Evolutionary conservation across 2,329 filamentous ascomycete genomes (phyloP), one percentile per base, ranked within the genome.

Genomic region (Davidsoniella virescens): DNA sequence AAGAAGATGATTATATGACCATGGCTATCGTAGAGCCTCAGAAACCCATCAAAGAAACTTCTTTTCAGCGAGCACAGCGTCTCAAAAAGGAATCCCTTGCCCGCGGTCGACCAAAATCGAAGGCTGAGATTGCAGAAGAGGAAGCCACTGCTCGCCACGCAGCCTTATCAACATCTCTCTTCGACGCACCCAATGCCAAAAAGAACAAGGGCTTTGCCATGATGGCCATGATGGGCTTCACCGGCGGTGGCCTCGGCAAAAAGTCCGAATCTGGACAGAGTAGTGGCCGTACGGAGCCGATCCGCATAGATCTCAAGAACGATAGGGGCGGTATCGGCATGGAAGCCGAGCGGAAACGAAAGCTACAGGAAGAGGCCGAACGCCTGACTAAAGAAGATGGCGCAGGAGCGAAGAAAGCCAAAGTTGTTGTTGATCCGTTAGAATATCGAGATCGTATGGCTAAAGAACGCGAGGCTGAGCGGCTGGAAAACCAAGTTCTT

Each of bases 141-240:
- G 86, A 83, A 58, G 76, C 74, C 7, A 73, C 72, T 40, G 77
- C 77, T 14, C 81, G 87, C 48, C 85, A 95, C 62, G 76, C 73
- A 37, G 86, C 84, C 0, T 75, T 95, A 23, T 73, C 80, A 4
- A 84, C 68, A n/a, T 84, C 82, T 4, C 70, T 92, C 45, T 69
- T 94, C 5, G 75, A 80, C 17, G 62, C 66, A 38, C 64, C 69
- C 5, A 63, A 64, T 14, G 67, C 73, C 14, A 72, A 76, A 46
- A 75, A 73, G 58, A 93, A 81, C 67, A 96, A 95, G 62, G 92
- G 90, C 1, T 78, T 93, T 54, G 79, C 85, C 56, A 95, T 98
- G 87, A 94, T 98, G 88, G 82, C 86, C 18, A 90, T 86, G 64
- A 85, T 98, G 72, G 92, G 92, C 1, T 98, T 93, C 67, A 82